Evolutionary conservation across 805 yeast species (phyloP).

Genomic region (Blastobotrys parvus): DNA sequence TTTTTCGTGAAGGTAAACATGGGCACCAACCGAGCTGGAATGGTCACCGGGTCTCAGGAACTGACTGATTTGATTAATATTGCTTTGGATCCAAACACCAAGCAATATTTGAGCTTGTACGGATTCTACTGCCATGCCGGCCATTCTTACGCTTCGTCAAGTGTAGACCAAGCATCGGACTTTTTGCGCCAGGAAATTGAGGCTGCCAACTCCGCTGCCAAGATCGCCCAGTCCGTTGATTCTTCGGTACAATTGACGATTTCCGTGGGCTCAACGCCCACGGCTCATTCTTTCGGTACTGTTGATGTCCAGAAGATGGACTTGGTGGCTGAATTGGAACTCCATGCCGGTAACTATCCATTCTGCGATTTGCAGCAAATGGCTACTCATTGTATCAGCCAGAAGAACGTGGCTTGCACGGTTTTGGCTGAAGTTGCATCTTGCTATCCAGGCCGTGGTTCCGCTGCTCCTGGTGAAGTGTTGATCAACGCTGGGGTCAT

Average conservation of each 20-base stretch:
- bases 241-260: slow-evolving; percentile 37
- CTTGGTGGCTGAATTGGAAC: slow-evolving; percentile 38
- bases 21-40: slow-evolving; percentile 70
- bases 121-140: slow-evolving; percentile 82
- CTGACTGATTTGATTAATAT: slow-evolving; percentile 33
- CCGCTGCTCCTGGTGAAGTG: slow-evolving; percentile 46
- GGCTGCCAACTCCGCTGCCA: slow-evolving; percentile 48
- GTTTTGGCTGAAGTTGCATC: slow-evolving; percentile 56
- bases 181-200: slow-evolving; percentile 48
- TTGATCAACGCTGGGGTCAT: slow-evolving; percentile 67
- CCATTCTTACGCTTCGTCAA: slow-evolving; percentile 50
- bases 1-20: slow-evolving; percentile 60
- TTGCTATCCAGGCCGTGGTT: slow-evolving; percentile 48
- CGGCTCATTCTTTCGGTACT: slow-evolving; percentile 48
- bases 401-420: slow-evolving; percentile 39
- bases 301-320: slow-evolving; percentile 10
- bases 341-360: slow-evolving; percentile 78
- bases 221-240: slow-evolving; percentile 24
- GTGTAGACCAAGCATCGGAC: slow-evolving; percentile 38
- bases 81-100: slow-evolving; percentile 20
- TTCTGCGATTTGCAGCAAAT: slow-evolving; percentile 70
- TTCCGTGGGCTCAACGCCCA: slow-evolving; percentile 80
- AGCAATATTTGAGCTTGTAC: slow-evolving; percentile 36
- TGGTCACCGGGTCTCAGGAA: slow-evolving; percentile 27
- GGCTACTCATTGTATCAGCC: slow-evolving; percentile 52